These are phyloP conservation scores for Orbilia blumenaviensis DNA, from an alignment of 2,329 filamentous ascomycete genomes.

Conservation along the genomic window DNA sequence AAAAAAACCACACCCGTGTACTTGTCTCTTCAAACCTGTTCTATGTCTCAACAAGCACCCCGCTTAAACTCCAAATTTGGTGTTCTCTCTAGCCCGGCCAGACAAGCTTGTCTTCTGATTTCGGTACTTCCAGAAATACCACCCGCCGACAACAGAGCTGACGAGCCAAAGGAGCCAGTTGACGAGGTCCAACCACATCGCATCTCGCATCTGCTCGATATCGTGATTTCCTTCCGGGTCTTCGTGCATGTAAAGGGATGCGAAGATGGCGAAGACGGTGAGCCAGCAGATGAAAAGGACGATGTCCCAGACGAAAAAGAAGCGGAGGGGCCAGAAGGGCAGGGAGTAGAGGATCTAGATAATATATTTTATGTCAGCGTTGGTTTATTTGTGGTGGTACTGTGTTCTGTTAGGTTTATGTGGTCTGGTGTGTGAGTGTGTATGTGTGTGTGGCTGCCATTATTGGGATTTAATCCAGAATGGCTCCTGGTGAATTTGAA, in stretches of 20 bases:
- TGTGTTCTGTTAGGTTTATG: too few species aligned
- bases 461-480: too few species aligned
- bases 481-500: too few species aligned
- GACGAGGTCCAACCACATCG: conserved; percentile 82
- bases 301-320: conserved; percentile 63
- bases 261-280: conserved; percentile 83
- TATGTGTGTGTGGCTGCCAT: too few species aligned
- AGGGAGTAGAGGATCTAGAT: conserved; percentile 50
- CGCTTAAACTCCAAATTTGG: conserved; percentile 25
- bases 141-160: conserved; percentile 27
- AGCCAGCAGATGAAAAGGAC: conserved; percentile 70
- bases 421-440: too few species aligned
- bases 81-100: conserved; percentile 33
- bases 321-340: conserved; percentile 50
- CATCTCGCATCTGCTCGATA: conserved; percentile 81
- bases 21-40: background rate
- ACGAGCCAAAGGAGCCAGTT: conserved; percentile 80
- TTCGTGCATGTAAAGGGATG: conserved; percentile 78
- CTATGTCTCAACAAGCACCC: background rate
- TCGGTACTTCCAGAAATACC: conserved; percentile 49
- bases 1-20: background rate
- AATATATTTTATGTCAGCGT: too few species aligned
- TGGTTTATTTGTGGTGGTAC: too few species aligned
- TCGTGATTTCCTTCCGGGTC: conserved; percentile 71
- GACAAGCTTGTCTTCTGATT: conserved; percentile 37